Base-by-base conservation (phyloP, 352 stramenopile species). In the Pythium aquatile region DNA sequence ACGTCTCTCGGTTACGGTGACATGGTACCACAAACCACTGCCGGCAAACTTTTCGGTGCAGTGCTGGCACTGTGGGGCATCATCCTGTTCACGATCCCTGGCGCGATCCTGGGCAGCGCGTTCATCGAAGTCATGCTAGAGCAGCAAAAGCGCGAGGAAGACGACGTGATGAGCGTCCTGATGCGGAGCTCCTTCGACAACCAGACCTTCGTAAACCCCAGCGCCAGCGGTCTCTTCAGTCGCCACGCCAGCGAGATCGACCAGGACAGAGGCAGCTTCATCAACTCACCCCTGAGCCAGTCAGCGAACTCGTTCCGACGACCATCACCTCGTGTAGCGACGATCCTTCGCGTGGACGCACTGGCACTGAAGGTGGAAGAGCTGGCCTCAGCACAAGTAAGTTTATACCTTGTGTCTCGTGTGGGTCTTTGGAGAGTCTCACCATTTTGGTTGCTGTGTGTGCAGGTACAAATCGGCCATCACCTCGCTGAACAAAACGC, bases 111-210 rank as follows among this genome's bases (percentile, higher is more conserved):
- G 13, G 76, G 79, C 40, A 90, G 78, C 68, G 86, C 82, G 1
- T 93, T 92, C 48, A 78, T 94, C 47, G 86, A 94, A 55, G 75
- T 94, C 3, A 93, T 92, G 86, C 74, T 94, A 16, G 76, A 94
- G 37, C 61, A 70, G 28, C 37, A 30, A 17, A 47, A 44, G 16
- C 42, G 33, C 10, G 44, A 55, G 2, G 57, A 63, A 10, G 57
- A 63, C 16, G 57, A 63, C 44, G 46, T 29, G 16, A 20, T 63
- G 9, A 63, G 57, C 29, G 55, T 54, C 20, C 20, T 56, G 28
- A 48, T 63, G 46, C 49, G 30, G 6, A 48, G 30, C 17, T 32
- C 57, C 30, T 61, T 39, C 24, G 55, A 61, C 2, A 28, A 55
- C 42, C 42, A 42, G 24, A 28, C 44, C 10, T 37, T 17, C 13